These are phyloP conservation scores for Mycena kentingensis DNA, from an alignment of 768 basidiomycete species.

Conservation along the genomic window DNA sequence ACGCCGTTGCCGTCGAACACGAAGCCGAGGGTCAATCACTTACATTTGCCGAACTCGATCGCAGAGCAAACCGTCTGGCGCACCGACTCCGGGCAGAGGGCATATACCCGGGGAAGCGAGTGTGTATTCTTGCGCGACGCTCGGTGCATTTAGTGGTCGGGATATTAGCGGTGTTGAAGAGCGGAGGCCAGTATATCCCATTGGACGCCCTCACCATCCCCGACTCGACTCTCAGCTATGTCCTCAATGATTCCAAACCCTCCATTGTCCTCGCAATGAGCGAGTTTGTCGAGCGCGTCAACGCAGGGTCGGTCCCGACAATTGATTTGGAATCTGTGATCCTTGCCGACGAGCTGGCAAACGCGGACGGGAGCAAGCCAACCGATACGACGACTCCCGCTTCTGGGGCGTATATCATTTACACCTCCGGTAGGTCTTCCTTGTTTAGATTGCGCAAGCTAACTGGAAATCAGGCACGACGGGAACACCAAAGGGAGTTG, in stretches of 20 bases:
- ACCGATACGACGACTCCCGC: slow-evolving; percentile 26
- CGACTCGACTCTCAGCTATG: slow-evolving; percentile 43
- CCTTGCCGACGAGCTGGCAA: slow-evolving; percentile 16
- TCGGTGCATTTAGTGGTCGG: slow-evolving; percentile 45
- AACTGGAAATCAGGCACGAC: slow-evolving; percentile 40
- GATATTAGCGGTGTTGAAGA: slow-evolving; percentile 48
- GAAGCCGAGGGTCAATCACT: slow-evolving; percentile 25
- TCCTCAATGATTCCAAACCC: slow-evolving; percentile 41
- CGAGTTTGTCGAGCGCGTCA: slow-evolving; percentile 32
- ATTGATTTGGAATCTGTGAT: slow-evolving; percentile 26
- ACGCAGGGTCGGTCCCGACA: slow-evolving; percentile 18
- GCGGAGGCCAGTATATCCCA: slow-evolving; percentile 50
- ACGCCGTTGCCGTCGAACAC: slow-evolving; percentile 31
- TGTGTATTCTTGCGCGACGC: slow-evolving; percentile 48
- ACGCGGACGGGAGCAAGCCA: slow-evolving; percentile 22
- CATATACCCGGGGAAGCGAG: slow-evolving; percentile 43
- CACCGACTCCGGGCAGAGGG: slow-evolving; percentile 38
- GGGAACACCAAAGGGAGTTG: slow-evolving; percentile 49
- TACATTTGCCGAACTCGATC: slow-evolving; percentile 35
- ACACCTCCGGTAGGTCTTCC: slow-evolving; percentile 41
- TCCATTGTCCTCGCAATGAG: slow-evolving; percentile 39
- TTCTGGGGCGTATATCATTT: slow-evolving; percentile 47
- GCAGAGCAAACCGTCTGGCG: slow-evolving; percentile 35
- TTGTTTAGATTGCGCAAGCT: background rate
- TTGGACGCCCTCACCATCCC: slow-evolving; percentile 50